A percentile compares a stretch with the other conserved stretches of the same genome.
These are phyloP conservation scores for Xylariaceae sp. DNA, from an alignment of 2,329 filamentous ascomycete species.

Conservation along the genomic window DNA sequence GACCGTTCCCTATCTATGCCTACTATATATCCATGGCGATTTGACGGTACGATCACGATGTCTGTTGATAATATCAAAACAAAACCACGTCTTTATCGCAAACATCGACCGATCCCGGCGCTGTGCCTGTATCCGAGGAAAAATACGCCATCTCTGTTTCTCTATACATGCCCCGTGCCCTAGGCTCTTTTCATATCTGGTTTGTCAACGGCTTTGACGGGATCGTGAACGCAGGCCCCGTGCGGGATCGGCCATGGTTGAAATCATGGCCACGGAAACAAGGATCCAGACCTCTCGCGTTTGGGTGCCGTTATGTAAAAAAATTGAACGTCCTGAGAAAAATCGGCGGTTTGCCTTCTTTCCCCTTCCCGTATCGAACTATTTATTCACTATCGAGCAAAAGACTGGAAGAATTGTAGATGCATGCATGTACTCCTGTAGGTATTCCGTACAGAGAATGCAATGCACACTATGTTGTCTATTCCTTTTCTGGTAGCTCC, in stretches of 20 bases:
- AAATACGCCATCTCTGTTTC: background rate
- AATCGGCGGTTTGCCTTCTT: background rate
- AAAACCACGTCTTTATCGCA: background rate
- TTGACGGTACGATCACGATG: background rate
- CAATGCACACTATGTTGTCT: background rate
- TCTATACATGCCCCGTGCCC: background rate
- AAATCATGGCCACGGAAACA: background rate
- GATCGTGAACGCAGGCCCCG: background rate
- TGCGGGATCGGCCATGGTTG: background rate
- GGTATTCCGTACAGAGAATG: too few relatives aligned
- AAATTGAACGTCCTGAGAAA: background rate
- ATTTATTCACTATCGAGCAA: background rate
- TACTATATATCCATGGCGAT: background rate
- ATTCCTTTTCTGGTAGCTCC: constrained; percentile 16
- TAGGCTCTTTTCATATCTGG: background rate
- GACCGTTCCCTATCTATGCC: background rate
- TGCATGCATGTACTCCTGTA: too few relatives aligned
- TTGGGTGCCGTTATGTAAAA: background rate
- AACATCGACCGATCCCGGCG: background rate
- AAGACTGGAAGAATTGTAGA: background rate
- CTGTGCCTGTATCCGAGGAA: background rate
- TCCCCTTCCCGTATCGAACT: background rate
- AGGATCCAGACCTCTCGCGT: background rate
- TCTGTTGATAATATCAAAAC: background rate
- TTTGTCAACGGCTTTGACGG: background rate